These are phyloP conservation scores for Diplogelasinospora grovesii DNA, from an alignment of 495 filamentous ascomycete genomes.

Conservation along the genomic window DNA sequence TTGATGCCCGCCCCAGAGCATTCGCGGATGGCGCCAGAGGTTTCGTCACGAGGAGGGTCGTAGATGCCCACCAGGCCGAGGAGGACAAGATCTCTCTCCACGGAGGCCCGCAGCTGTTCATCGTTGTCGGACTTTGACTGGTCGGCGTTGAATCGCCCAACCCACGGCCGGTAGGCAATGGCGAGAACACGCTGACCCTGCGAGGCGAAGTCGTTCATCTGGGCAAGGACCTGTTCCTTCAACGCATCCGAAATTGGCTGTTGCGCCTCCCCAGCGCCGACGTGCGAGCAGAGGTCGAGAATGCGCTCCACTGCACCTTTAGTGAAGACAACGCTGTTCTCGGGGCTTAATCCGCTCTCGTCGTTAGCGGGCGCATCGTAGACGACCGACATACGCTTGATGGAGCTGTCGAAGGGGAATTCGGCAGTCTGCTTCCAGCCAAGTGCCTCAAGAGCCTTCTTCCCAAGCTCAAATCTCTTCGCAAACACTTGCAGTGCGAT, in stretches of 20 bases:
- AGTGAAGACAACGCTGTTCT: constrained; percentile 55
- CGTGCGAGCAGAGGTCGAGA: constrained; percentile 59
- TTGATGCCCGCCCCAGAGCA: constrained; percentile 65
- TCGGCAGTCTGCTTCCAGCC: constrained; percentile 64
- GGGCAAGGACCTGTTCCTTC: constrained; percentile 53
- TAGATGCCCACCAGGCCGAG: constrained; percentile 70
- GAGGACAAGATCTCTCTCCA: constrained; percentile 53
- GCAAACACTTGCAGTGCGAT: constrained; percentile 77
- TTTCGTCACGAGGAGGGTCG: constrained; percentile 67
- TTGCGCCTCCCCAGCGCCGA: constrained; percentile 47
- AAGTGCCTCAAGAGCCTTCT: constrained; percentile 41
- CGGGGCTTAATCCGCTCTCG: constrained; percentile 19
- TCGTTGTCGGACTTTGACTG: constrained; percentile 11
- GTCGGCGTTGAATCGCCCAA: constrained; percentile 15
- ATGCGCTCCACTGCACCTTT: constrained; percentile 81
- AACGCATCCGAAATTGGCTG: constrained; percentile 50
- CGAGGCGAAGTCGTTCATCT: constrained; percentile 61
- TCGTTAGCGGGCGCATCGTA: constrained; percentile 40
- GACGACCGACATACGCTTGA: constrained; percentile 81
- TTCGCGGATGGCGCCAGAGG: constrained; percentile 54
- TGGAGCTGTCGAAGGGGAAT: constrained; percentile 73
- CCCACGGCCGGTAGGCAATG: constrained; percentile 50
- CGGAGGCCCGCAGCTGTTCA: constrained; percentile 33
- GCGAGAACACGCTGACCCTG: constrained; percentile 78
- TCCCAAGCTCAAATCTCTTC: constrained; percentile 59